Percentiles rank a stretch among this genome's conserved stretches.
phyloP scores from a whole-genome alignment of 169 alveolate species.

The Plasmodium yoelii region DNA sequence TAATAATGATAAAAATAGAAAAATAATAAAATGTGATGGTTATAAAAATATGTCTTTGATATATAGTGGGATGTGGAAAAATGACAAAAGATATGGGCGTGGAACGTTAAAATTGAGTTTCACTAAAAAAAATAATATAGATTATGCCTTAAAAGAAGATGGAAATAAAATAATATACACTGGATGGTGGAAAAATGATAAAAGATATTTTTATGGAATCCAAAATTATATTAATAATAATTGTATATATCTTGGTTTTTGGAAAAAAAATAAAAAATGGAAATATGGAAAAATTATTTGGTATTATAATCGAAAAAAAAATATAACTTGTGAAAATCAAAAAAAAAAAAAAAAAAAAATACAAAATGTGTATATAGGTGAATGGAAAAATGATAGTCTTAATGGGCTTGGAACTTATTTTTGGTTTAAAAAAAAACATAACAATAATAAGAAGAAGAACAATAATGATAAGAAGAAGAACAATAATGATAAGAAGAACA shows the following conservation, averaged over 20 bases:
- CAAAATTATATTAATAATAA: slow-evolving; percentile 7
- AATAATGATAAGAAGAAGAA: too few species aligned
- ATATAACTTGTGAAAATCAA: neutral
- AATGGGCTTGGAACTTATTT: slow-evolving; percentile 39
- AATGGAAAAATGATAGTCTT: slow-evolving; percentile 36
- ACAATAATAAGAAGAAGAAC: too few species aligned
- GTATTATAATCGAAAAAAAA: neutral
- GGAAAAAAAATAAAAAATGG: slow-evolving; percentile 36
- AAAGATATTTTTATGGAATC: slow-evolving; percentile 53
- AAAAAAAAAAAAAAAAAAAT: neutral
- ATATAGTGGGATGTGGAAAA: slow-evolving; percentile 34
- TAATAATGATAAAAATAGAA: too few species aligned
- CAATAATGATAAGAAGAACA: too few species aligned
- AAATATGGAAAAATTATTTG: slow-evolving; percentile 48
- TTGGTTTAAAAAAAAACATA: slow-evolving; percentile 21
- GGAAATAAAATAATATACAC: slow-evolving; percentile 2
- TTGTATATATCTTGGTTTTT: slow-evolving; percentile 43
- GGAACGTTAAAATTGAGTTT: slow-evolving; percentile 11
- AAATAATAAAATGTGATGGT: too few species aligned
- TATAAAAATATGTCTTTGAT: neutral
- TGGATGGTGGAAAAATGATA: slow-evolving; percentile 38
- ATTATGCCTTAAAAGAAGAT: neutral
- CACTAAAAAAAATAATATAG: too few species aligned
- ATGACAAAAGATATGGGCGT: slow-evolving; percentile 40
- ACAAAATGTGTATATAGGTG: slow-evolving; percentile 19